Evolutionary conservation across 495 filamentous ascomycete species (phyloP), one percentile per base, ranked within the genome.

Genomic region (Aspergillus affinis): DNA sequence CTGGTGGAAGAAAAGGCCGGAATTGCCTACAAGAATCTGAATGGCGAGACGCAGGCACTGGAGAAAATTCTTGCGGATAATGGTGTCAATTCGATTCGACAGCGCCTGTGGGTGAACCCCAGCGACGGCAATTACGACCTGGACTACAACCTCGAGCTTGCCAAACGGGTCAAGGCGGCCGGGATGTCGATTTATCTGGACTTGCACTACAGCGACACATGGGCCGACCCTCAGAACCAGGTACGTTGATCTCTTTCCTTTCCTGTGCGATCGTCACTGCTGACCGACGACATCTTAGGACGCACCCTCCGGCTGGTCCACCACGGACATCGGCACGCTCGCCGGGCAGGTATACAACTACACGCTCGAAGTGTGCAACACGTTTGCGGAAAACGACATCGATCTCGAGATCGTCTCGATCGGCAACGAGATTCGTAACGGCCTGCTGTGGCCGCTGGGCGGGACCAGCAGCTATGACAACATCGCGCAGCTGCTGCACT

Each of bases 91-190:
- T 88, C 86, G 3, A 80, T 91, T 30, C 84, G 88, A 17, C 88
- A 91, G 66, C 81, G 89, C 19, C 61, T 91, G 21, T 91, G 87
- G 88, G 88, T 91, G 44, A 88, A 86, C 60, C 87, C 88, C 0
- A 71, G 77, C 10, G 80, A 85, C 59, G 86, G 88, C 26, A 75
- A 78, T 52, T 91, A 90, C 67, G 82, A 87, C 65, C 69, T 90
- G 13, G 82, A 80, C 45, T 91, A 93, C 71, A 89, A 89, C 62
- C 56, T 92, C 63, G 69, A 82, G 58, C 78, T 92, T 15, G 90
- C 84, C 15, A 75, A 80, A 66, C 76, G 89, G 49, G 84, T 86
- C 15, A 82, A 86, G 62, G 82, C 79, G n/a, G 84, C 79, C 6
- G 88, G 88, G 0, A 73, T 90, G 55, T 75, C 72, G 0, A 79